Evolutionary conservation across 495 filamentous ascomycete genomes (phyloP).

Genomic region (Amphirosellinia nigrospora): DNA sequence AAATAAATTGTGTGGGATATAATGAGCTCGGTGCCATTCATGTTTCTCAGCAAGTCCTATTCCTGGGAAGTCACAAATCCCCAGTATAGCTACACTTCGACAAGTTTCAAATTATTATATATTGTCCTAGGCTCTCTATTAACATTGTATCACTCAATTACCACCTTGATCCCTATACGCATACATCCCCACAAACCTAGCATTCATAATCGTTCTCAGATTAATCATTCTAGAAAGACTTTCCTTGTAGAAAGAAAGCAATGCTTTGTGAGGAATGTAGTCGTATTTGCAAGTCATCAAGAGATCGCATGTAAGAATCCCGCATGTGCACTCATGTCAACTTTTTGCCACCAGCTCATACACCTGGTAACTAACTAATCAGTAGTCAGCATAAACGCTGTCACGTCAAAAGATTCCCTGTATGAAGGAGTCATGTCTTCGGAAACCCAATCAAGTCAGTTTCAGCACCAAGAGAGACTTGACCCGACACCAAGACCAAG

Average conservation of each 20-base stretch:
- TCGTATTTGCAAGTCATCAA: neutral
- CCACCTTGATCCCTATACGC: neutral
- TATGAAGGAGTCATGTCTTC: neutral
- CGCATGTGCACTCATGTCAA: neutral
- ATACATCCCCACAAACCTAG: neutral
- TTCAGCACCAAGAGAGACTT: constrained; percentile 2
- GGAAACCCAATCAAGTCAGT: neutral
- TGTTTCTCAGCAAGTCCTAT: too few species aligned
- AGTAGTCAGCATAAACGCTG: neutral
- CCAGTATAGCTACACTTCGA: too few species aligned
- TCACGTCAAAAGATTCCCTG: neutral
- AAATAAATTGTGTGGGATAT: neutral
- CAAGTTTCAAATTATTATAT: too few species aligned
- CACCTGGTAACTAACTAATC: neutral
- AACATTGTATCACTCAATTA: neutral
- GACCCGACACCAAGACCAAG: neutral
- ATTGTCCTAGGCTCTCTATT: neutral
- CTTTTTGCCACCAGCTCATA: neutral
- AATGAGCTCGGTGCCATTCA: neutral
- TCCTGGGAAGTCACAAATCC: too few species aligned
- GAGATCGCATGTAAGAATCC: neutral
- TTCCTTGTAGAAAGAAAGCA: neutral
- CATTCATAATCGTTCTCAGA: neutral
- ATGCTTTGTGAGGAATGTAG: neutral
- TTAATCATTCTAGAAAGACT: neutral